phyloP scores from a whole-genome alignment of 352 stramenopile species.

The Phytophthora kernoviae region DNA sequence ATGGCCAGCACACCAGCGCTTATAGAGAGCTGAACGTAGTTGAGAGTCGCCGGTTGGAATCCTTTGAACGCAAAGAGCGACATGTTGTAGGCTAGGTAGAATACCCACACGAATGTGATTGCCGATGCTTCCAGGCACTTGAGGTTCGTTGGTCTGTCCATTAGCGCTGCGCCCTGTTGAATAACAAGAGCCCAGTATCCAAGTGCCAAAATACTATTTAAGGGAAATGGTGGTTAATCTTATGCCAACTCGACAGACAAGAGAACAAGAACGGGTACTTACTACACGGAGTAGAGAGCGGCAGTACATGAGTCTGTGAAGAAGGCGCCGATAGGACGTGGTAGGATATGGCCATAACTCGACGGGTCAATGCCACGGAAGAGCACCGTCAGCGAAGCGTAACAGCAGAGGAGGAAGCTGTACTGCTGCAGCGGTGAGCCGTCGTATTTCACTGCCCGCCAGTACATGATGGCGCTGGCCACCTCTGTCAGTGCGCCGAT shows the following conservation, averaged over 20 bases:
- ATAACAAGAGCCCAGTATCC: constrained; percentile 42
- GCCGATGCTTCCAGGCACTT: constrained; percentile 25
- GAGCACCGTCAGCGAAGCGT: constrained; percentile 37
- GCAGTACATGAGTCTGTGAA: constrained; percentile 40
- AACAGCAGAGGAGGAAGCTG: constrained; percentile 35
- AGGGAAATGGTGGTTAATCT: constrained; percentile 2
- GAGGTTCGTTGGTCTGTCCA: constrained; percentile 17
- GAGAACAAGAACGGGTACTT: constrained; percentile 16
- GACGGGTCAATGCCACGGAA: constrained; percentile 32
- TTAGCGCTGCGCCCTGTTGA: constrained; percentile 29
- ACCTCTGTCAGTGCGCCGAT: constrained; percentile 18
- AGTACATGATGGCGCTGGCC: constrained; percentile 31
- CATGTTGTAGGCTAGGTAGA: constrained; percentile 35
- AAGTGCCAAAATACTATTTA: constrained; percentile 34
- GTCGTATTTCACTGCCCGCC: constrained; percentile 23
- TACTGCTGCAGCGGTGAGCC: constrained; percentile 28
- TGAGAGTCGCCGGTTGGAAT: constrained; percentile 30
- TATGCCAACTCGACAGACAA: not conserved
- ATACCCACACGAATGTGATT: constrained; percentile 32
- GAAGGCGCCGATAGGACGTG: constrained; percentile 23
- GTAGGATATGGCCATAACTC: constrained; percentile 37
- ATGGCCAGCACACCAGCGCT: constrained; percentile 24
- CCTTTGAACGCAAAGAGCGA: constrained; percentile 39
- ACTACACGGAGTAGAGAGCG: constrained; percentile 41
- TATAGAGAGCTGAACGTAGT: constrained; percentile 35